Percentiles rank a stretch among this genome's conserved stretches.
phyloP scores from a whole-genome alignment of 768 basidiomycete species.

The Rhizopogon vesiculosus region DNA sequence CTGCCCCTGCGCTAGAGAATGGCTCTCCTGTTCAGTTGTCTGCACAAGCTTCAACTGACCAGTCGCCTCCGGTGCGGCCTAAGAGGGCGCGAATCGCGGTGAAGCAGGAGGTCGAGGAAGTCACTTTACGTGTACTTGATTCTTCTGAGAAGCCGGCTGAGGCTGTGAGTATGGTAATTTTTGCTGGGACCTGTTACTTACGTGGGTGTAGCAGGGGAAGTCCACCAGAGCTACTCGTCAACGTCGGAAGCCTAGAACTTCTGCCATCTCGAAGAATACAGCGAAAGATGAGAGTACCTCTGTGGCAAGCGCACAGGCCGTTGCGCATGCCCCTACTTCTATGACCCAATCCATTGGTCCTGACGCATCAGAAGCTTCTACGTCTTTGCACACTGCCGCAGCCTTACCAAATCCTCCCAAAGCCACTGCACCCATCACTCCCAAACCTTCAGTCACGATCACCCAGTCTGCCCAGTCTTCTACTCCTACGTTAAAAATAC shows the following conservation, averaged over 20 bases:
- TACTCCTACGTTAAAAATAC: conserved; percentile 30
- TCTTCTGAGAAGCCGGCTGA: not conserved
- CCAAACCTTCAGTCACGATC: conserved; percentile 30
- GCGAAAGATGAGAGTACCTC: conserved; percentile 9
- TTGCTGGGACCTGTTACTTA: not conserved
- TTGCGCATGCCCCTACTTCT: conserved; percentile 10
- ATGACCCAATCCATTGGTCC: not conserved
- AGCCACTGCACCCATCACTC: conserved; percentile 20
- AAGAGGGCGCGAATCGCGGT: conserved; percentile 24
- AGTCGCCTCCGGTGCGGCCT: conserved; percentile 20
- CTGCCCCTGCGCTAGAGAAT: conserved; percentile 13
- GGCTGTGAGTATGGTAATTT: conserved; percentile 12
- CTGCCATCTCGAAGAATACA: conserved; percentile 4
- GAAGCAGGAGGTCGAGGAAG: conserved; percentile 24
- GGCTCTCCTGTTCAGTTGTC: conserved; percentile 6
- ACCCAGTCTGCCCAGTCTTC: conserved; percentile 27
- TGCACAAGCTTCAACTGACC: conserved; percentile 12
- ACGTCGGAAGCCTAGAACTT: conserved; percentile 21
- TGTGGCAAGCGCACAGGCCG: conserved; percentile 3
- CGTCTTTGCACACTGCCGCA: not conserved
- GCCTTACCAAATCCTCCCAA: not conserved
- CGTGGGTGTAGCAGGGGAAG: conserved; percentile 9
- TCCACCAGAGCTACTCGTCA: conserved; percentile 10
- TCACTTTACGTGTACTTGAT: conserved; percentile 2
- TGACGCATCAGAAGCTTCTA: not conserved